Conservation (phyloP, 2,329 filamentous ascomycete genomes). For the Ascocoryne sarcoides region DNA sequence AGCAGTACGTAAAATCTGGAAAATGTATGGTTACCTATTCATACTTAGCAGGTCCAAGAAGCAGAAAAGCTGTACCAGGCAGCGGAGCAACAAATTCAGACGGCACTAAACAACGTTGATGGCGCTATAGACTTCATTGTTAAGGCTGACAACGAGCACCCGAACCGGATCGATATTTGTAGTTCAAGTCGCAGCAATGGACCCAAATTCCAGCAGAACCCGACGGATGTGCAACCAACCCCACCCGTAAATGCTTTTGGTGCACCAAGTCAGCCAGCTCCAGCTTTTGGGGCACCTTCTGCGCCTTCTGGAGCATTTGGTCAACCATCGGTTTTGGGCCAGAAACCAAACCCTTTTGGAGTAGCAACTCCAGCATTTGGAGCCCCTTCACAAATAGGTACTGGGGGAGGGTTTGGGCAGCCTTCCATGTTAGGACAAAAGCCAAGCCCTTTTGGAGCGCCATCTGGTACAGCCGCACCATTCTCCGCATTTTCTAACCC, state of each 20-base stretch:
- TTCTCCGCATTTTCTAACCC: slow-evolving; percentile 16
- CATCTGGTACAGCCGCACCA: slow-evolving; percentile 4
- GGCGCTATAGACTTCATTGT: slow-evolving; percentile 65
- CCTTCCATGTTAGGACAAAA: slow-evolving; percentile 8
- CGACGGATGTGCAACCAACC: background rate
- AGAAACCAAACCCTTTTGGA: slow-evolving; percentile 36
- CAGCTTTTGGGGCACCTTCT: slow-evolving; percentile 21
- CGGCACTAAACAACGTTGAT: slow-evolving; percentile 58
- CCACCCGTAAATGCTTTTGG: slow-evolving; percentile 8
- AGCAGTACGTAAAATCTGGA: slow-evolving; percentile 22
- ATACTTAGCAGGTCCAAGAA: slow-evolving; percentile 52
- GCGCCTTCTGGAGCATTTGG: slow-evolving; percentile 7
- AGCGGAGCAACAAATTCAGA: slow-evolving; percentile 62
- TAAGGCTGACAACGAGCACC: slow-evolving; percentile 58
- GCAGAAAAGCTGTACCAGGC: slow-evolving; percentile 53
- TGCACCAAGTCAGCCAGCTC: slow-evolving; percentile 13
- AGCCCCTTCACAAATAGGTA: slow-evolving; percentile 6
- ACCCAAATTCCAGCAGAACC: background rate
- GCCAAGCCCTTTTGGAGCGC: slow-evolving; percentile 22
- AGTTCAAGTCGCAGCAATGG: slow-evolving; percentile 28
- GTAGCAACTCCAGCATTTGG: slow-evolving; percentile 29
- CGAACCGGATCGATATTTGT: slow-evolving; percentile 62
- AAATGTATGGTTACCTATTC: background rate
- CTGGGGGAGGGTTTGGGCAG: slow-evolving; percentile 5
- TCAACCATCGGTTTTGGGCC: slow-evolving; percentile 5